phyloP scores from a whole-genome alignment of 2,329 filamentous ascomycete genomes.

The Calonectria multiphialidica region DNA sequence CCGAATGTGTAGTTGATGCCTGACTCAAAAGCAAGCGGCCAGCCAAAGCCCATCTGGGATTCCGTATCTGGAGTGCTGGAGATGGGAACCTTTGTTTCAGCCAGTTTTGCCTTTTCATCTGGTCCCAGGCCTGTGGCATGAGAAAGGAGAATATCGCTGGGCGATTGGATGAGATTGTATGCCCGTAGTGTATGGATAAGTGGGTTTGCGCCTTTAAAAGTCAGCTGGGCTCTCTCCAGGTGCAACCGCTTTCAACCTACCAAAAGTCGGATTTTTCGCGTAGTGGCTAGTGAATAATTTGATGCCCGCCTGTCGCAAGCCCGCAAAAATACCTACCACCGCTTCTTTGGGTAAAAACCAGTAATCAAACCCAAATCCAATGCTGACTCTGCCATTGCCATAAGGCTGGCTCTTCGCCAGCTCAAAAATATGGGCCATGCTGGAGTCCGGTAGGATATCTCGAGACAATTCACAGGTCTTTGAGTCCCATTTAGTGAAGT shows the following conservation, averaged over 20 bases:
- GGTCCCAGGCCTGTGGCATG: conserved; percentile 11
- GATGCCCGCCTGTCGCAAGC: neutral
- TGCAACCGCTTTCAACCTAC: neutral
- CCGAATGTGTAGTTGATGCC: conserved; percentile 18
- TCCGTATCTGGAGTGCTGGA: conserved; percentile 17
- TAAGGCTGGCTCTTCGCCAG: neutral
- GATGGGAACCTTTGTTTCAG: conserved; percentile 2
- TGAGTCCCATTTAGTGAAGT: conserved; percentile 10
- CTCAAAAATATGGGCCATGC: conserved; percentile 8
- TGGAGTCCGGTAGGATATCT: neutral
- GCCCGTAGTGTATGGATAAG: conserved; percentile 10
- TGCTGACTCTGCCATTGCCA: neutral
- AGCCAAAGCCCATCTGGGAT: conserved; percentile 21
- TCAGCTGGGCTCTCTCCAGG: too few relatives aligned
- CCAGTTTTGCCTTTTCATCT: neutral
- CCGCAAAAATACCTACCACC: neutral
- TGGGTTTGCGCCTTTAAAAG: neutral
- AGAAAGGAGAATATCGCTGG: conserved; percentile 18
- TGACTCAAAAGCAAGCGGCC: conserved; percentile 10
- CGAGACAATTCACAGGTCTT: neutral
- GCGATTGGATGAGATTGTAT: conserved; percentile 17
- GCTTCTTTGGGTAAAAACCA: conserved; percentile 12
- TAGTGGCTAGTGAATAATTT: conserved; percentile 6
- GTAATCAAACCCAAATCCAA: conserved; percentile 7
- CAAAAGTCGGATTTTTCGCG: neutral